A percentile compares a stretch with the other conserved stretches of the same genome.
These are phyloP conservation scores for Scedosporium aurantiacum DNA, from an alignment of 2,329 filamentous ascomycete species.

Conservation along the genomic window DNA sequence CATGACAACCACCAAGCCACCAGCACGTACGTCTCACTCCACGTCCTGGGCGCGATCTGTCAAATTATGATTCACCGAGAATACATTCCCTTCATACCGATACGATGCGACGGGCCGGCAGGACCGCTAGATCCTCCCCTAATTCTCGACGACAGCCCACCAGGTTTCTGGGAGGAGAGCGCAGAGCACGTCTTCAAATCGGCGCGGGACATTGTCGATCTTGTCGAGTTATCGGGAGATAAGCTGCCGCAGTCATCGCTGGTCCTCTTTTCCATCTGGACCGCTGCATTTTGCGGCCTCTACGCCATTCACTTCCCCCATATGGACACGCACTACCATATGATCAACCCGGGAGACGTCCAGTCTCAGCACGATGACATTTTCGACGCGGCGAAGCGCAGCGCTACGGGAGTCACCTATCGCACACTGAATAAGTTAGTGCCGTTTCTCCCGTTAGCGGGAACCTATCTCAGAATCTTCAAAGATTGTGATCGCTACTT, in stretches of 20 bases:
- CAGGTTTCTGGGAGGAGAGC: slow-evolving; percentile 50
- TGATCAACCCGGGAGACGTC: slow-evolving; percentile 29
- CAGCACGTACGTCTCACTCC: slow-evolving; percentile 54
- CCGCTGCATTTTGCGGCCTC: slow-evolving; percentile 52
- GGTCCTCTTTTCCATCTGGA: slow-evolving; percentile 56
- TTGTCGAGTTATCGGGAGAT: slow-evolving; percentile 51
- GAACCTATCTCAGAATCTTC: slow-evolving; percentile 42
- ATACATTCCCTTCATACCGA: slow-evolving; percentile 17
- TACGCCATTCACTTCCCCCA: slow-evolving; percentile 57
- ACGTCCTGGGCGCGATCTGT: slow-evolving; percentile 54
- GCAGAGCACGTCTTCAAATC: slow-evolving; percentile 53
- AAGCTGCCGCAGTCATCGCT: slow-evolving; percentile 58
- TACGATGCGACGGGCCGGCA: slow-evolving; percentile 31
- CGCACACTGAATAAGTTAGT: slow-evolving; percentile 41
- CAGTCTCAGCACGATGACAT: slow-evolving; percentile 1
- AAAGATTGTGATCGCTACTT: slow-evolving; percentile 43
- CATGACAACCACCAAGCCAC: slow-evolving; percentile 54
- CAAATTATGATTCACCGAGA: slow-evolving; percentile 39
- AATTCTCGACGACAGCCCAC: slow-evolving; percentile 8
- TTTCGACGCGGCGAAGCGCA: slow-evolving; percentile 22
- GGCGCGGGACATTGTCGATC: slow-evolving; percentile 50
- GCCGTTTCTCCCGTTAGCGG: slow-evolving; percentile 42
- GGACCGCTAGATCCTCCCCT: slow-evolving; percentile 41
- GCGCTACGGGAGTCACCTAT: slow-evolving; percentile 35
- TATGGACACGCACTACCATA: slow-evolving; percentile 51